These are phyloP conservation scores for Tetracladium setigerum DNA, from an alignment of 495 filamentous ascomycete species.

Conservation along the genomic window DNA sequence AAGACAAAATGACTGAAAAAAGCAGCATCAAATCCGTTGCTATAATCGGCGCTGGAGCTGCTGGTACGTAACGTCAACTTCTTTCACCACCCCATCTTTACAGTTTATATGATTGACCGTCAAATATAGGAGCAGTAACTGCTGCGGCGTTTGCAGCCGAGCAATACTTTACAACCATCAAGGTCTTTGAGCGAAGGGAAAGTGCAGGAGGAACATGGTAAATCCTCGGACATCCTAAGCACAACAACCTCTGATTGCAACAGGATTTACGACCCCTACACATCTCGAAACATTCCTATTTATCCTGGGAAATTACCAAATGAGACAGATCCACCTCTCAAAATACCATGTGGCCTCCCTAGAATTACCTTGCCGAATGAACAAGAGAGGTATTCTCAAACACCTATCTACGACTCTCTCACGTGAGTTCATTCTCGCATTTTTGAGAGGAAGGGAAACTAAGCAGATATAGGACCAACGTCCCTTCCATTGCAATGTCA, in stretches of 20 bases:
- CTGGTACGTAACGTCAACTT: constrained; percentile 27
- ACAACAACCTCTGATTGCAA: constrained; percentile 1
- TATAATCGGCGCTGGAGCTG: constrained; percentile 42
- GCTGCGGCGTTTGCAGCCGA: constrained; percentile 39
- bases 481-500: constrained; percentile 42
- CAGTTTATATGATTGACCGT: constrained; percentile 2
- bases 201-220: constrained; percentile 42
- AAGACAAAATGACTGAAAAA: constrained; percentile 21
- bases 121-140: constrained; percentile 31
- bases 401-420: constrained; percentile 37
- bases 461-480: constrained; percentile 32
- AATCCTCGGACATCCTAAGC: too few relatives aligned
- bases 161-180: constrained; percentile 40
- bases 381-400: constrained; percentile 35
- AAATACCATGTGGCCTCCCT: constrained; percentile 32
- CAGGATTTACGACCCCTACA: constrained; percentile 40
- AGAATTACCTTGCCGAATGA: constrained; percentile 25
- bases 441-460: not conserved
- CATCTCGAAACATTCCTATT: constrained; percentile 20
- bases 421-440: constrained; percentile 28
- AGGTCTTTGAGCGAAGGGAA: constrained; percentile 40
- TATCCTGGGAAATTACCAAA: constrained; percentile 31
- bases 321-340: constrained; percentile 34
- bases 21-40: constrained; percentile 37
- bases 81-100: not conserved